Base-by-base conservation (phyloP, 2,329 filamentous ascomycete species). In the Podosphaera fusca region DNA sequence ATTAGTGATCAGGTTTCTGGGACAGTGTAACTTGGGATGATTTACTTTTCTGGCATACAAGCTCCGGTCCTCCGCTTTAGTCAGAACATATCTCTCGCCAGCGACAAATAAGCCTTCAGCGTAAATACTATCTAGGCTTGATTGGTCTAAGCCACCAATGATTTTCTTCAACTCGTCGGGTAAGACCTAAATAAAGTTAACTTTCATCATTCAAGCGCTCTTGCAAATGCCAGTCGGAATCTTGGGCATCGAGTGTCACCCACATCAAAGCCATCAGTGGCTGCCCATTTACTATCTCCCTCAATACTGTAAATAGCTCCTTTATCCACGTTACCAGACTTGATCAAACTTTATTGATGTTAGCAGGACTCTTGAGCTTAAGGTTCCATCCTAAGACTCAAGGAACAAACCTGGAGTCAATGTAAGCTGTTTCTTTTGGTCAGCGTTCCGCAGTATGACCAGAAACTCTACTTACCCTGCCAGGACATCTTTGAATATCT, bases 21-120 rank as follows among this genome's bases (percentile, higher is more conserved):
- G 36, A 29, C 7, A 9, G 10, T 35, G 9, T 40, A 7, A 5
- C 6, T 12, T 31, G 21, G 29, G 7, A 9, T 12, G 10, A n/a
- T 74, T 60, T 74, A 94, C 88, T 79, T 87, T 82, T 78, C 89
- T 87, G 62, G 81, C 86, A 71, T 94, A 94, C 65, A 94, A 71
- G 72, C 80, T 84, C 69, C 84, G 77, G 36, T 85, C 87, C 60
- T 89, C 85, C 56, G 82, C 79, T 68, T 79, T 81, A 69, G 86
- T 76, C 67, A 83, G 75, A 68, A 95, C 78, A 70, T 83, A 95
- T 71, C 86, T 85, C 68, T 83, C 80, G 62, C 84, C 85, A 54
- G 71, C 81, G 64, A 95, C 71, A 72, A 86, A 78, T 67, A 95
- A 69, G 61, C 90, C 90, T 30, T 82, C 81, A 56, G 74, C 72